Percentiles rank a stretch among this genome's conserved stretches.
Conservation (phyloP, 2,329 filamentous ascomycete genomes). For the Ambrosiella cleistominuta region DNA sequence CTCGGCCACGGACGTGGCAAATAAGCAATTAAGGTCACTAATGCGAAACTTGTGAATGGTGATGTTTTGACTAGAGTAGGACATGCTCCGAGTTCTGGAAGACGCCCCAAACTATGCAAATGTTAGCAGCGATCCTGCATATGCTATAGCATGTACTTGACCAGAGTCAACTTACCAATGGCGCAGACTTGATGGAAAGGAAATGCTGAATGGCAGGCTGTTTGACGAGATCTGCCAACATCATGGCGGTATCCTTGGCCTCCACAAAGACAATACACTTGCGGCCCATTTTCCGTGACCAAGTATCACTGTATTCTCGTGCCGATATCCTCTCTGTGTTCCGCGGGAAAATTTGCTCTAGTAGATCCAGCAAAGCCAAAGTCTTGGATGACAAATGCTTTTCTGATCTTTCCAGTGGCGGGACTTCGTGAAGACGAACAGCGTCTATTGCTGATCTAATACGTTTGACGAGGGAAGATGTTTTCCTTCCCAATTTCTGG, state of each 20-base stretch:
- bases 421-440: background rate
- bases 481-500: background rate
- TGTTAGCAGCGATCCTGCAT: constrained; percentile 17
- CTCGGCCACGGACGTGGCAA: constrained; percentile 50
- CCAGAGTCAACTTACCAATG: constrained; percentile 34
- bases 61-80: constrained; percentile 56
- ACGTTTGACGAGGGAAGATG: background rate
- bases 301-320: too few relatives aligned
- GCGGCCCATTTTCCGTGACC: too few relatives aligned
- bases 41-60: constrained; percentile 48
- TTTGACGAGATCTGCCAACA: constrained; percentile 52
- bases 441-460: background rate
- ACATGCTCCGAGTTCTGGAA: constrained; percentile 29
- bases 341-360: constrained; percentile 44
- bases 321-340: constrained; percentile 26
- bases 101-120: constrained; percentile 5
- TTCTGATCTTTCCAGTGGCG: background rate
- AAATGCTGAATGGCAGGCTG: constrained; percentile 33
- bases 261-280: constrained; percentile 82
- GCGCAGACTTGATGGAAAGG: constrained; percentile 38
- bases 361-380: constrained; percentile 37
- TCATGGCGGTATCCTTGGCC: constrained; percentile 55
- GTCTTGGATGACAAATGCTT: constrained; percentile 55
- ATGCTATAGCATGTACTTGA: constrained; percentile 8
- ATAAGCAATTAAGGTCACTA: constrained; percentile 43